Evolutionary conservation across 1,284 basidiomycete genomes (phyloP).

Genomic region (Apiotrichum siamense): DNA sequence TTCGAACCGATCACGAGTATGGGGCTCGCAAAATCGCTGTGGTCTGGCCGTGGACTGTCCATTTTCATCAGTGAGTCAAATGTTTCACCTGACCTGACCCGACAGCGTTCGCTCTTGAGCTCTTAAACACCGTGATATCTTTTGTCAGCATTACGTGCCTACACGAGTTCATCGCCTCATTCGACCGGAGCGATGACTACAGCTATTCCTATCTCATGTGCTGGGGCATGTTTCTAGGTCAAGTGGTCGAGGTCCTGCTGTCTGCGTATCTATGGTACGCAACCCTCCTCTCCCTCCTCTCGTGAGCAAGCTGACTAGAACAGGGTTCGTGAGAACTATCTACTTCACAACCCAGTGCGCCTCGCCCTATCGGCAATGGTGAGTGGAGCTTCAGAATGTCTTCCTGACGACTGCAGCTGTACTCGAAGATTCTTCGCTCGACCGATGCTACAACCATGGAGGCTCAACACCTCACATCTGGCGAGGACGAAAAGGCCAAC

Average conservation of each 20-base stretch:
- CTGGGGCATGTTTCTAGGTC: constrained; percentile 39
- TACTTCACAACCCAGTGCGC: constrained; percentile 37
- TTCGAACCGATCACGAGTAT: constrained; percentile 18
- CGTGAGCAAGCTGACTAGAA: background rate
- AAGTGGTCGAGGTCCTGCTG: constrained; percentile 21
- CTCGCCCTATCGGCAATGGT: constrained; percentile 38
- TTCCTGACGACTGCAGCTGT: constrained; percentile 31
- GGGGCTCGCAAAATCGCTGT: constrained; percentile 28
- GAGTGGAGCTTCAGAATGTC: background rate
- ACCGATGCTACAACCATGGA: constrained; percentile 42
- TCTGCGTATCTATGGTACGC: constrained; percentile 21
- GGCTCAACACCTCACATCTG: constrained; percentile 29
- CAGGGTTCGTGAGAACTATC: constrained; percentile 41
- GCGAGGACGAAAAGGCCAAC: constrained; percentile 19
- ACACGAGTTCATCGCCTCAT: constrained; percentile 38
- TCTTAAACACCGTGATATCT: constrained; percentile 24
- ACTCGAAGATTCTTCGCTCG: constrained; percentile 40
- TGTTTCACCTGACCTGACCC: background rate
- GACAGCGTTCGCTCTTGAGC: constrained; percentile 32
- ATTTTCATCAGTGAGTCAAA: constrained; percentile 29
- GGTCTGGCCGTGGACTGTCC: constrained; percentile 26
- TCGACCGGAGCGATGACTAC: constrained; percentile 25
- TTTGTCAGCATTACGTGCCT: constrained; percentile 35
- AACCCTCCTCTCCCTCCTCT: background rate
- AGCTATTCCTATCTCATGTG: constrained; percentile 43